Base-by-base conservation (phyloP, 495 filamentous ascomycete genomes). In the Penicillium cinerascens region DNA sequence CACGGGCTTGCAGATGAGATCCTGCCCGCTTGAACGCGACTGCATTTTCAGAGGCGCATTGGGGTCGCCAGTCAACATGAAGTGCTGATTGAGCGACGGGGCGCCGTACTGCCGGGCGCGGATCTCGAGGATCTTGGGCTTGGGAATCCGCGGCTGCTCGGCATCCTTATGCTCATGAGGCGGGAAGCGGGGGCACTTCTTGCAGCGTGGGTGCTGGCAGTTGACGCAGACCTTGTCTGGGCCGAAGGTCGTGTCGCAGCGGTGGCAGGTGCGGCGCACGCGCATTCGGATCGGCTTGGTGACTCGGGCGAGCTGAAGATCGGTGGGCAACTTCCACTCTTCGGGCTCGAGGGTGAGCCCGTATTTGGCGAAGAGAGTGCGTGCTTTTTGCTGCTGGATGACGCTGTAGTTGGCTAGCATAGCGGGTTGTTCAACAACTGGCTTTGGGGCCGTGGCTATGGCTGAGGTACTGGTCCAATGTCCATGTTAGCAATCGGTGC, bases 241-340 rank as follows among this genome's bases (percentile, higher is more conserved):
- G 43, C 87, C 88, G 66, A 86, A 95, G 16, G 78, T 78, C 4
- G 84, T 83, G 54, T 86, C 78, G 67, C 89, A 95, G 51, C 79
- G 80, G 64, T 95, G 89, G 61, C 89, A 95, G 49, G 77, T 83
- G 47, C 88, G 86, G 58, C 89, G 92, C 33, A 96, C 86, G 27
- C 92, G 82, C 87, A 97, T 95, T 56, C 90, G 87, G 54, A 96
- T 89, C 16, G 88, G 83, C 69, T 92, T 95, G 65, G 92, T 84
- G 16, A 96, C 85, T 22, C 92, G 87, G 42, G 84, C 70, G 18
- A 84, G 77, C 46, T 84, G 78, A 26, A 75, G 71, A 51, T 82
- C 78, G 52, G 69, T 66, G 39, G 78, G 70, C 41, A 74, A 71
- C 56, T 80, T 81, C 85, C 84, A 88, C 65, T 90, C 87, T 52